Conservation (phyloP, 208 protist species). For the Leishmania aethiopica region DNA sequence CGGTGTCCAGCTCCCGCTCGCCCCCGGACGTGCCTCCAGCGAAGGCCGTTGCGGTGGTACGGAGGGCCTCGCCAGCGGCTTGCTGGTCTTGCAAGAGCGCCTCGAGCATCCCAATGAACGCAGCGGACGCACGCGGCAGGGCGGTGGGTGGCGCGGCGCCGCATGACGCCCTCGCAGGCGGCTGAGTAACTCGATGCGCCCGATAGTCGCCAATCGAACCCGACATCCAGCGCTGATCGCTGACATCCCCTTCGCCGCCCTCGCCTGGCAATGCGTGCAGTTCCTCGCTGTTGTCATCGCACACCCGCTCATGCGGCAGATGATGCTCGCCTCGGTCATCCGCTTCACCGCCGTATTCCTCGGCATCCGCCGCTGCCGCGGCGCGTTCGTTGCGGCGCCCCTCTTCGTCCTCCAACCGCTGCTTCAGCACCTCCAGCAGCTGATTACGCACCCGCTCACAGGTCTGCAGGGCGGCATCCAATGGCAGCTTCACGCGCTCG, state of each 20-base stretch:
- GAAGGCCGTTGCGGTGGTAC: not conserved
- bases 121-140: slow-evolving; percentile 41
- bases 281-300: not conserved
- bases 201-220: not conserved
- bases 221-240: not conserved
- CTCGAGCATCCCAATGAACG: slow-evolving; percentile 44
- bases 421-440: slow-evolving; percentile 40
- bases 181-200: not conserved
- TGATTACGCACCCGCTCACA: slow-evolving; percentile 34
- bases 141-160: not conserved
- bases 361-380: not conserved
- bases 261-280: not conserved
- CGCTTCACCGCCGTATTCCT: slow-evolving; percentile 7
- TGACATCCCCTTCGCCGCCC: not conserved
- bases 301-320: not conserved
- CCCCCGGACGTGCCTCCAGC: not conserved
- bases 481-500: slow-evolving; percentile 33
- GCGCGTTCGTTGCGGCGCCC: not conserved
- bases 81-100: slow-evolving; percentile 24
- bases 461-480: slow-evolving; percentile 29
- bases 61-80: not conserved
- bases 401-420: slow-evolving; percentile 34
- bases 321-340: not conserved
- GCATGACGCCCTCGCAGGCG: not conserved
- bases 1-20: not conserved